Evolutionary conservation across 2,329 filamentous ascomycete species (phyloP).

Genomic region (Colletotrichum higginsianum): DNA sequence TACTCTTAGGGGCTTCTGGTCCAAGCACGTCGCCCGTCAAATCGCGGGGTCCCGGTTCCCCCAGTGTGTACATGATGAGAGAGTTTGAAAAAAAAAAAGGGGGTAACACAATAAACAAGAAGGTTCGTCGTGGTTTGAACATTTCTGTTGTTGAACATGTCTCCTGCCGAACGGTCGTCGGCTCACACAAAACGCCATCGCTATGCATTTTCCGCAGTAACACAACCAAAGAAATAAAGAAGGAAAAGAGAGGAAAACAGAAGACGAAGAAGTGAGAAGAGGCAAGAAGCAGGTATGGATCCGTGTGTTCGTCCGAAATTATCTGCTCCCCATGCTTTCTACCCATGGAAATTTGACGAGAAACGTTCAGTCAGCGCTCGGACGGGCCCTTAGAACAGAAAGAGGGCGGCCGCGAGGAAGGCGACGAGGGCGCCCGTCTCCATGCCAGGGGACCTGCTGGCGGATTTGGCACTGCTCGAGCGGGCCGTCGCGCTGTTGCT

Average conservation of each 20-base stretch:
- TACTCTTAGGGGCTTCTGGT: background rate
- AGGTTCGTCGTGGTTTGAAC: background rate
- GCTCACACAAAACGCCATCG: constrained; percentile 17
- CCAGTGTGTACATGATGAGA: background rate
- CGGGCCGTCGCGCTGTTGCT: constrained; percentile 43
- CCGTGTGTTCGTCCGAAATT: background rate
- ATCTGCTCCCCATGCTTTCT: too few species aligned
- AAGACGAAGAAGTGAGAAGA: background rate
- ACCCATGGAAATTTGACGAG: background rate
- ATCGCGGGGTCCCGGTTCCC: background rate
- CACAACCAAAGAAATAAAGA: background rate
- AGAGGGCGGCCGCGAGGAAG: constrained; percentile 59
- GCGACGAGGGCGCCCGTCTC: constrained; percentile 59
- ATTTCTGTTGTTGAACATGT: background rate
- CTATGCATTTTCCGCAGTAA: constrained; percentile 9
- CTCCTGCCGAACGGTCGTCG: background rate
- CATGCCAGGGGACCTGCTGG: constrained; percentile 43
- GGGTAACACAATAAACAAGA: background rate
- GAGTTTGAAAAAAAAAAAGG: background rate
- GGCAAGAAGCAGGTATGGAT: background rate
- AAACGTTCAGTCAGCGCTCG: background rate
- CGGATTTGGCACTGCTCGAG: constrained; percentile 37
- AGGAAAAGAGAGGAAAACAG: background rate
- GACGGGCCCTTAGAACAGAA: constrained; percentile 51
- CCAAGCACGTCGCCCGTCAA: background rate